Percentiles rank a stretch among this genome's conserved stretches.
These are phyloP conservation scores for Murraya koenigii DNA, from an alignment of 345 rosid genomes.

Conservation along the genomic window DNA sequence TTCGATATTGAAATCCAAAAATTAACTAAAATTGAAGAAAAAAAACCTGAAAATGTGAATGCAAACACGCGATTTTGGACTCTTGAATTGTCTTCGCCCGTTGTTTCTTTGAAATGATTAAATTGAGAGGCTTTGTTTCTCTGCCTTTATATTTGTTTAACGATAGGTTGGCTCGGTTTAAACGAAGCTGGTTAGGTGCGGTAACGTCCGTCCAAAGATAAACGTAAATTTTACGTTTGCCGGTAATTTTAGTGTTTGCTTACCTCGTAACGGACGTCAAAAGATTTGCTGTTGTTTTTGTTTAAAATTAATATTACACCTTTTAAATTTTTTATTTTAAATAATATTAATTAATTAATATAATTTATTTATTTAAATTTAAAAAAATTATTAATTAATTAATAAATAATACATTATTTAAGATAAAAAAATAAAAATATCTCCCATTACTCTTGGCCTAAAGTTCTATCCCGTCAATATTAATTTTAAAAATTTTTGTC, in stretches of 20 bases:
- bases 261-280: slow-evolving; percentile 4
- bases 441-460: too few species aligned
- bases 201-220: slow-evolving; percentile 14
- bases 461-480: too few species aligned
- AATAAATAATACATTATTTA: too few species aligned
- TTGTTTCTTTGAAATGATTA: not conserved
- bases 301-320: too few species aligned
- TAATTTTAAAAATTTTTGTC: too few species aligned
- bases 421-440: too few species aligned
- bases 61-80: not conserved
- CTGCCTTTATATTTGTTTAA: too few species aligned
- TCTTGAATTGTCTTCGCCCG: not conserved
- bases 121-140: not conserved
- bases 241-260: not conserved
- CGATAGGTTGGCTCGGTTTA: not conserved
- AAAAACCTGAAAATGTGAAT: slow-evolving; percentile 4
- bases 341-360: too few species aligned
- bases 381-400: too few species aligned
- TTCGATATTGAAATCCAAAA: not conserved
- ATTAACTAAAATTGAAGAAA: not conserved
- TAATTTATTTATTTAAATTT: too few species aligned
- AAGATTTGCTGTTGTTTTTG: too few species aligned
- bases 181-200: slow-evolving; percentile 1
- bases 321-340: too few species aligned
- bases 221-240: not conserved